Conservation (phyloP, 2,329 filamentous ascomycete species). For the Calonectria honghensis region DNA sequence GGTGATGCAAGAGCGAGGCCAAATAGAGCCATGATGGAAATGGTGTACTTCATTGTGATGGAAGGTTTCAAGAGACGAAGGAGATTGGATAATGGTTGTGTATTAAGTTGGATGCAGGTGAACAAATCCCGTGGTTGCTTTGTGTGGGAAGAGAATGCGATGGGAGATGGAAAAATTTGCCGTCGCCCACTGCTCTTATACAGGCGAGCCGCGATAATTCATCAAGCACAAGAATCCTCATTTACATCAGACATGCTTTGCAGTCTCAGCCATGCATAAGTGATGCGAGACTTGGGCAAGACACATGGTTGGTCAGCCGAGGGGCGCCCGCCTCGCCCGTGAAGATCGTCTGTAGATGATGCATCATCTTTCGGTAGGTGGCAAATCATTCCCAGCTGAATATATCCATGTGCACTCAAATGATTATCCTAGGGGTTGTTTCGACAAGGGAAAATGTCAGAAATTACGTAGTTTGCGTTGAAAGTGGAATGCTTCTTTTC, state of each 20-base stretch:
- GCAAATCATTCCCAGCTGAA: not conserved
- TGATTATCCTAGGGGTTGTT: not conserved
- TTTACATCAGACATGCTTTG: conserved; percentile 22
- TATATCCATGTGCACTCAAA: not conserved
- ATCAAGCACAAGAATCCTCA: conserved; percentile 4
- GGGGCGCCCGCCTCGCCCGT: not conserved
- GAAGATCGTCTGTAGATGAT: not conserved
- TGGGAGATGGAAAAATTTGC: not conserved
- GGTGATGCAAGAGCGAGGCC: not conserved
- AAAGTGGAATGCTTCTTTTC: conserved; percentile 8
- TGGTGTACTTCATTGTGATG: not conserved
- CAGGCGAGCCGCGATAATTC: not conserved
- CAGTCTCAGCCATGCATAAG: conserved; percentile 1
- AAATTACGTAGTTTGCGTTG: not conserved
- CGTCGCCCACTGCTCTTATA: not conserved
- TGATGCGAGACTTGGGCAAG: conserved; percentile 11
- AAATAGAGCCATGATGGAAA: not conserved
- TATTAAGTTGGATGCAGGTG: not conserved
- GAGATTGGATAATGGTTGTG: not conserved
- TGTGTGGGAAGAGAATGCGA: not conserved
- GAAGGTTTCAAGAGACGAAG: not conserved
- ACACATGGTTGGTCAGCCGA: conserved; percentile 7
- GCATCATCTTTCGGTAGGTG: not conserved
- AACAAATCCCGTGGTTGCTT: not conserved
- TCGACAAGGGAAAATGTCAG: not conserved